Evolutionary conservation across 805 yeast genomes (phyloP), one percentile per base, ranked within the genome.

Genomic region (Metschnikowia shivogae): DNA sequence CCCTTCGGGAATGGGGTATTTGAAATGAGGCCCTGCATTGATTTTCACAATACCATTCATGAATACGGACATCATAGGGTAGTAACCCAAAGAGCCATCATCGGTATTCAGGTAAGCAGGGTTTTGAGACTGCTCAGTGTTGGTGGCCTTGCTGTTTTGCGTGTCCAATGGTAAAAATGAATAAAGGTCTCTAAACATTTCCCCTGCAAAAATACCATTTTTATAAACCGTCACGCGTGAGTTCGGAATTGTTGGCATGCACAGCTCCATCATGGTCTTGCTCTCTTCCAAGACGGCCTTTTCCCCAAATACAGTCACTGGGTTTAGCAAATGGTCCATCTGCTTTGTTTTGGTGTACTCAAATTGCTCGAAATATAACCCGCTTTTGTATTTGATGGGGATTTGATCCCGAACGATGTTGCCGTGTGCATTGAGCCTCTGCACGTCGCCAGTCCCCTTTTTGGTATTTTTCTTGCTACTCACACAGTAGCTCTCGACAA

Each of bases 41-140:
- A 92, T 62, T 47, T 77, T 70, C 5, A 87, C 95, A 8, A 76
- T 68, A 0, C 98, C 98, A 2, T 84, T 84, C 52, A 80, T 80
- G 60, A 80, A 93, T 22, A 85, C 86, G 44, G 96, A 86, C 29
- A 88, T 73, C 69, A 89, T 87, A 1, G 99, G 98, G 64, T 82
- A 93, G 61, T 93, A 93, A 0, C 98, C 99, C 44, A 89, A 65
- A 35, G 80, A 69, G 0, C 96, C 96, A 60, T 93, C 97, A 60
- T 93, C 95, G 56, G 78, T 57, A 60, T 72, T 54, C 39, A 59
- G 53, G 52, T 65, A 67, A 38, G 61, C 67, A 51, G 64, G 69
- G 50, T 71, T 63, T 48, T 60, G 72, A 51, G 55, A 64, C 47
- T 71, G 73, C 27, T 55, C 55, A 4, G 65, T 57, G 50, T 62